Base-by-base conservation (phyloP, 2,329 filamentous ascomycete species). In the Colletotrichum salicis region DNA sequence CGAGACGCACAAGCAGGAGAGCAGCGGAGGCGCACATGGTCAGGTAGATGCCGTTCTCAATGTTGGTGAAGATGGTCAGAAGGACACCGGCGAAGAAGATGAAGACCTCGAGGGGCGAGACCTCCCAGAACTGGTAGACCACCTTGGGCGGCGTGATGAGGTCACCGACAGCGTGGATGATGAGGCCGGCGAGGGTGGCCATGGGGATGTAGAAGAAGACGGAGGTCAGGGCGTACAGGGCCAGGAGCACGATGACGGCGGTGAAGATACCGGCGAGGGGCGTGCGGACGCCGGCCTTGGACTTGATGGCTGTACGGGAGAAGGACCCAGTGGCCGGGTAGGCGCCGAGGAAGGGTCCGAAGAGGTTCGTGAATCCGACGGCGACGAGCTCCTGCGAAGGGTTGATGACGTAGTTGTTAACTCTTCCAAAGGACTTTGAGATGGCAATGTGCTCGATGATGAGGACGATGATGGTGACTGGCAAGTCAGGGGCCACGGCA, bases 401-500 rank as follows among this genome's bases (percentile, higher is more conserved):
- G 68, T 93, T 87, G 77, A 96, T 92, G 15, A 88, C 91, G 80
- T 96, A 96, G 81, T 93, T 93, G 83, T 94, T 94, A 74, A 94
- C 86, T 70, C 93, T 87, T 7, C 93, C 93, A 77, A 95, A 95
- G 0, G 93, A 94, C 79, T 96, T 96, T 7, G 93, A 91, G 72
- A 96, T 95, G 54, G 93, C 92, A 74, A 95, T 95, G 78, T 96
- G 93, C 81, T 95, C 93, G 66, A 96, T 93, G 24, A 95, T 86
- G 67, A 95, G 85, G 58, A 95, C 93, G 74, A 95, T 95, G 69
- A 95, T 89, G 1, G 91, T 89, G 12, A 91, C 91, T 0, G 93
- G 93, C 11, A 95, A 83, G 73, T 96, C 87, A 33, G 85, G 85
- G 1, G 87, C 85, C 75, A 95, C 92, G 3, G 89, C 82, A 1